Evolutionary conservation across 495 filamentous ascomycete species (phyloP), one percentile per base, ranked within the genome.

Genomic region (Thermothielavioides terrestris): DNA sequence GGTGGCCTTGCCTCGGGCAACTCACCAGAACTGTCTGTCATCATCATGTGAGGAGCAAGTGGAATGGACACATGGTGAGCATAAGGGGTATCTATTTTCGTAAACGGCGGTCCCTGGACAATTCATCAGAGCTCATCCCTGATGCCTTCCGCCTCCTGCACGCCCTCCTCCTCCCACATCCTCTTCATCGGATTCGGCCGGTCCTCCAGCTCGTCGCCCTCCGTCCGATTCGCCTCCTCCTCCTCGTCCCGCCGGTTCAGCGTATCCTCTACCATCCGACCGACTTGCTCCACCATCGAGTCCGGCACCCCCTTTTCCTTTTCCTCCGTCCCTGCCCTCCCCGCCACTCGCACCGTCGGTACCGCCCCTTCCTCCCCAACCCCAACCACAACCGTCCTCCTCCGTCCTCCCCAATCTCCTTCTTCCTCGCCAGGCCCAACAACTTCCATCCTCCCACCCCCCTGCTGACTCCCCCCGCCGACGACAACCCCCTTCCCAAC

Each of bases 171-270:
- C 63, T 92, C 86, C 75, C 82, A 89, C 80, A 91, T 85, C 63
- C 87, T 72, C 69, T 94, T 95, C 72, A 85, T 91, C 34, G 66
- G 60, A 47, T 65, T 62, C 28, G 76, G 73, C 40, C 74, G 66
- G 47, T 72, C 72, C 28, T 70, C 71, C 5, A 55, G 57, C 11
- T 49, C 39, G 5, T 55, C 50, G 51, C 48, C 57, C 1, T 15
- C 41, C 31, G 40, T 52, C 43, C 54, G 35, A 40, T 55, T 49
- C 34, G 9, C 35, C 30, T 38, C 54, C 45, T 46, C 46, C 22
- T 46, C 46, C 22, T 49, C 50, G 1, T 61, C 51, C 36, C 49
- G 49, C 42, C 21, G 31, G 21, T 51, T 11, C 30, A 55, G 28
- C 10, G 51, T 62, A 61, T 72, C 69, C 41, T 77, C 71, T 32